Percentiles rank a stretch among this genome's conserved stretches.
phyloP scores from a whole-genome alignment of 164 flowering plant species.

The Sedum album region DNA sequence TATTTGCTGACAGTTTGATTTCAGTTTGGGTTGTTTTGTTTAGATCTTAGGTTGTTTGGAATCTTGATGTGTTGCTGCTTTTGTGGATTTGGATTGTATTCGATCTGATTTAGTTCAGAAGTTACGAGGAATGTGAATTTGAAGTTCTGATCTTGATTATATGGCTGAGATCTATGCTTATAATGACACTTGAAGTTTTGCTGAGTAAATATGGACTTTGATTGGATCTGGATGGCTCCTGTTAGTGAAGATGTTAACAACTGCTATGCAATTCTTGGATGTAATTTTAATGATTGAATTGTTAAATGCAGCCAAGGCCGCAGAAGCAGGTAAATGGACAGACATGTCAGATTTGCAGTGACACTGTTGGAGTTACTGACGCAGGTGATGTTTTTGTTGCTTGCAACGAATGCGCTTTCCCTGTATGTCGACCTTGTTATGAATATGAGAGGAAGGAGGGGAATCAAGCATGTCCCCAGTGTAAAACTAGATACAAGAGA shows the following conservation, averaged over 20 bases:
- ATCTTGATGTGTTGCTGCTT: neutral
- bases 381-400: too few species aligned
- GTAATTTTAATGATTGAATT: too few species aligned
- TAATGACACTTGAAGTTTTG: neutral
- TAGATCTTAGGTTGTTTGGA: neutral
- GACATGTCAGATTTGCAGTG: too few species aligned
- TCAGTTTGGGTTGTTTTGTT: neutral
- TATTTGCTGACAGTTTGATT: neutral
- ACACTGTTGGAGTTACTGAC: too few species aligned
- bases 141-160: neutral
- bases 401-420: too few species aligned
- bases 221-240: neutral
- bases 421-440: too few species aligned
- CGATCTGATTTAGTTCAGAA: neutral
- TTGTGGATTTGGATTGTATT: neutral
- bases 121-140: neutral
- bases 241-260: too few species aligned
- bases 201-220: neutral
- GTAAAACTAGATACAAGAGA: too few species aligned
- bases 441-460: too few species aligned
- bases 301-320: conserved; percentile 65
- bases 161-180: neutral
- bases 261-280: too few species aligned
- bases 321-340: conserved; percentile 67
- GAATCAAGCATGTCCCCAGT: too few species aligned